Evolutionary conservation across 257 asterid genomes (phyloP), one percentile per base, ranked within the genome.

Genomic region (Capsicum chinense): DNA sequence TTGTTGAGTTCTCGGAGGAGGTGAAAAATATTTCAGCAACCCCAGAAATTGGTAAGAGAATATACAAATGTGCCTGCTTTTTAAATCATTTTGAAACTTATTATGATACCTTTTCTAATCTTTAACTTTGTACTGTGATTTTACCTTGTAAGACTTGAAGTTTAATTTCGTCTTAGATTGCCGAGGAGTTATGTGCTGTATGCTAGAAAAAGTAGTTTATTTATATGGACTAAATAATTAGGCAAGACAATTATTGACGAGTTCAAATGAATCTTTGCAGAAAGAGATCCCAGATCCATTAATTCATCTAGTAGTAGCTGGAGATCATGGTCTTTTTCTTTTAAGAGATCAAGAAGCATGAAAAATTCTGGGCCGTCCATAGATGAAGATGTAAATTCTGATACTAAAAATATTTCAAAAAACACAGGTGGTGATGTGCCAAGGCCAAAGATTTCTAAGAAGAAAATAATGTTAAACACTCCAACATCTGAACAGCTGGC

Each of bases 401-500:
- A 88, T 81, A 68, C 84, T 67, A 35, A 60, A 80, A 86, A 81
- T 70, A 70, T 79, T 85, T 37, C 79, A 52, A 83, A 83, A 47
- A 87, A 83, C 80, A 50, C 86, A 56, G 79, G 79, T 82, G 88
- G 80, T 33, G 89, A 89, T 84, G 86, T 68, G 70, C 56, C 85
- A 50, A 90, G 89, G 84, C 86, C 81, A 83, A 92, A 90, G 83
- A 86, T 69, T 74, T 86, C 83, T 57, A 92, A 89, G 93, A 92
- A 86, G 88, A 88, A 85, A 68, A 86, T 90, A 74, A 90, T 84
- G 87, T 88, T 88, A 56, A 88, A 85, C 81, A 86, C 88, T 85
- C 99, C 99, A 73, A 92, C 95, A 52, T 90, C 98, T 83, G 94
- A 95, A 82, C 96, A 97, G 83, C 85, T 97, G 85, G 93, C 94